Percentiles rank a stretch among this genome's conserved stretches.
phyloP scores from a whole-genome alignment of 148 eudicot genomes.

The Arctostaphylos glauca region DNA sequence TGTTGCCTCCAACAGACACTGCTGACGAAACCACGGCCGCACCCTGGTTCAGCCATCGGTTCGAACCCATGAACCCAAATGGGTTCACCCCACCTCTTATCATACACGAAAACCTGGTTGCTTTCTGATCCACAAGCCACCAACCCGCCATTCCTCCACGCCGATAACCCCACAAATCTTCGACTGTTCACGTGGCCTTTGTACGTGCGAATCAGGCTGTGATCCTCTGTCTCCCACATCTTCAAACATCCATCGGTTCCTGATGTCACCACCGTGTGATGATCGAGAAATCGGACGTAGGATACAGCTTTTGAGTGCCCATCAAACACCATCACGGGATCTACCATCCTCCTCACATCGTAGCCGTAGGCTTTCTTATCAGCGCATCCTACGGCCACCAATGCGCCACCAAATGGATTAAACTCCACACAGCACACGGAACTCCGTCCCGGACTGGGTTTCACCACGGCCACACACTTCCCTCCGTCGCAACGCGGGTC shows the following conservation, averaged over 20 bases:
- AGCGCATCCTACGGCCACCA: slow-evolving; percentile 44
- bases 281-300: slow-evolving; percentile 30
- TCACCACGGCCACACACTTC: slow-evolving; percentile 22
- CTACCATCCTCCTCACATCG: slow-evolving; percentile 33
- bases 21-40: slow-evolving; percentile 35
- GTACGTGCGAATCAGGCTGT: slow-evolving; percentile 24
- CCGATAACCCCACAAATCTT: slow-evolving; percentile 50
- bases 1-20: slow-evolving; percentile 48
- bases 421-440: slow-evolving; percentile 49
- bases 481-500: slow-evolving; percentile 45
- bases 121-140: slow-evolving; percentile 48
- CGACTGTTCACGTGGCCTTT: slow-evolving; percentile 35
- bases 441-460: slow-evolving; percentile 26
- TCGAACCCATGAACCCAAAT: slow-evolving; percentile 44
- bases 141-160: slow-evolving; percentile 42
- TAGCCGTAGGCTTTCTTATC: slow-evolving; percentile 41
- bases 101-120: slow-evolving; percentile 49
- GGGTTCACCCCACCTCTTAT: slow-evolving; percentile 52
- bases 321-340: slow-evolving; percentile 34
- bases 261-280: slow-evolving; percentile 33
- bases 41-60: not conserved
- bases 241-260: slow-evolving; percentile 40
- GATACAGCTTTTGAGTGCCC: slow-evolving; percentile 45
- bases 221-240: slow-evolving; percentile 38
- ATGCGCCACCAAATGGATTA: slow-evolving; percentile 34